Evolutionary conservation across 78 protist genomes (phyloP), one percentile per base, ranked within the genome.

Genomic region (Parvularia atlantis): DNA sequence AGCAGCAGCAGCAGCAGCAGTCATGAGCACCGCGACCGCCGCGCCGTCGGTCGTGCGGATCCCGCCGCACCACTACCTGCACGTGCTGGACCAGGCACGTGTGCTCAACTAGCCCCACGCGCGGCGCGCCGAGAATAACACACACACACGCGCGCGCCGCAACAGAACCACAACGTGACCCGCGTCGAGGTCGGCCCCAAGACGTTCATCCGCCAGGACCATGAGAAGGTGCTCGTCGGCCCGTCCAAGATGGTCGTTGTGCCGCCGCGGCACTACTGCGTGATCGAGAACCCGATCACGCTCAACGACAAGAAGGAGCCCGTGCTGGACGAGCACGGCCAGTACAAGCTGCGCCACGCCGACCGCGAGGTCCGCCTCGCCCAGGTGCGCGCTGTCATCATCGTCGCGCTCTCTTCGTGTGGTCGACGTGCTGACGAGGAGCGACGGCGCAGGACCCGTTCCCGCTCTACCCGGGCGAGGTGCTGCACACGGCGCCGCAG

Each of bases 381-480:
- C 9, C 28, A 16, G 9, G 31, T 1, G 13, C 13, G 6, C 41
- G 50, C 13, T 44, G 13, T 44, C 13, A 44, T 44, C 13, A 44
- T 44, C 13, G 50, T 44, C 50, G 7, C 10, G 39, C 13, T 13
- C 13, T 56, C 16, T 44, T 14, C 13, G 13, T 44, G 26, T 13
- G 13, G n/a, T n/a, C n/a, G n/a, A n/a, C n/a, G n/a, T n/a, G n/a
- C n/a, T n/a, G n/a, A n/a, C n/a, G n/a, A n/a, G n/a, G n/a, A n/a
- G n/a, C 50, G 7, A 44, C 7, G 37, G 6, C 76, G 24, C 69
- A 43, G 64, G 86, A 81, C 1, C 95, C 89, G 46, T 88, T 90
- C 77, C 84, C 92, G 66, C 76, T 88, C 64, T 85, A 86, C 77
- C 95, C 95, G 37, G 95, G 95, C 65, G 95, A 90, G 75, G n/a